Conservation (phyloP, 2,329 filamentous ascomycete species). For the Rhytidhysteron rufulum region DNA sequence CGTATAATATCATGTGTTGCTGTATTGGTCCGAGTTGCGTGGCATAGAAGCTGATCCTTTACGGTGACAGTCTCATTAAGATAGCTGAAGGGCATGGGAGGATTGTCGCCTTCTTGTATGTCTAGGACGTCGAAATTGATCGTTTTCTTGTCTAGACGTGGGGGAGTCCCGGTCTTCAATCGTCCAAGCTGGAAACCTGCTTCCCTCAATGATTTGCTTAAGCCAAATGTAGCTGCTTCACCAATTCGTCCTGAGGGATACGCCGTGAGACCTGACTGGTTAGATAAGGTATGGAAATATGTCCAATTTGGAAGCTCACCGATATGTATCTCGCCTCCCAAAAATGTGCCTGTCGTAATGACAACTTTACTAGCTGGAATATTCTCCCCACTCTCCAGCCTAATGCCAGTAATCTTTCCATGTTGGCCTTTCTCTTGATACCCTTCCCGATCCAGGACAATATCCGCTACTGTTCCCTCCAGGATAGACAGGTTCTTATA, state of each 20-base stretch:
- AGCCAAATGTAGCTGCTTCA: slow-evolving; percentile 84
- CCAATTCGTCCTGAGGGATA: slow-evolving; percentile 90
- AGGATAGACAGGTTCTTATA: slow-evolving; percentile 80
- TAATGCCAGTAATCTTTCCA: slow-evolving; percentile 77
- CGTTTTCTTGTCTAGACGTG: slow-evolving; percentile 73
- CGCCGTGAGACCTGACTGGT: slow-evolving; percentile 58
- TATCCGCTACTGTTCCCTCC: slow-evolving; percentile 86
- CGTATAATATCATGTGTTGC: slow-evolving; percentile 79
- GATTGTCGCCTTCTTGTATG: slow-evolving; percentile 75
- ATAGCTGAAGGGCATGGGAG: slow-evolving; percentile 87
- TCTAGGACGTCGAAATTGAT: slow-evolving; percentile 75
- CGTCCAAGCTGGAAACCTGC: slow-evolving; percentile 87
- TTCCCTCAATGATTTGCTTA: slow-evolving; percentile 84
- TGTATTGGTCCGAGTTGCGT: slow-evolving; percentile 82
- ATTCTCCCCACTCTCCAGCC: slow-evolving; percentile 81
- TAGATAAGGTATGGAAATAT: too few species aligned
- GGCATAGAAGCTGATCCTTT: slow-evolving; percentile 77
- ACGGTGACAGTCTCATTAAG: slow-evolving; percentile 76
- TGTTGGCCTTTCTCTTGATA: slow-evolving; percentile 47
- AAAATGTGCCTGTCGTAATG: slow-evolving; percentile 93
- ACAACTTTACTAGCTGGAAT: slow-evolving; percentile 77
- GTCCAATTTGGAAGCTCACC: slow-evolving; percentile 44
- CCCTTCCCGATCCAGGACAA: slow-evolving; percentile 64
- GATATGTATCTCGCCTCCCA: slow-evolving; percentile 95
- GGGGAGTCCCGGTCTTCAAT: slow-evolving; percentile 93